Evolutionary conservation across 345 rosid genomes (phyloP), one percentile per base, ranked within the genome.

Genomic region (Citrus medica): DNA sequence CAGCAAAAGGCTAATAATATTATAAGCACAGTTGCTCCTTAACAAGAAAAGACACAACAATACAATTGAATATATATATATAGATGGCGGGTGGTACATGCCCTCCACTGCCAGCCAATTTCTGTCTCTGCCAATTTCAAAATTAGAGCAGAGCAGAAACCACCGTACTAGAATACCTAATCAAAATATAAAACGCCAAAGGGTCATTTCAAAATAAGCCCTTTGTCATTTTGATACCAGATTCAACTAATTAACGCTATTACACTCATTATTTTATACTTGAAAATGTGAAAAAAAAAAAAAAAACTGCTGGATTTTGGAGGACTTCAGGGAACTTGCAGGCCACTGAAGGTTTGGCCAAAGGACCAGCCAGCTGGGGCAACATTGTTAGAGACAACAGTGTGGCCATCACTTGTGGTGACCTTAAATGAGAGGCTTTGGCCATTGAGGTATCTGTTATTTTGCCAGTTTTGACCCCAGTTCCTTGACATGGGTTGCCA

Each of bases 381-480:
- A 25, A 86, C 79, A 27, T 86, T 79, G 82, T 84, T 60, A 14
- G 87, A 87, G 78, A 84, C 83, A 0, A 83, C 66, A 2, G 81
- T 83, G 42, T 79, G 82, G 27, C 92, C 88, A 64, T 87, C 90
- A 28, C 89, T 84, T 12, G 85, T 85, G 30, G 84, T 84, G 4
- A 90, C 89, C 80, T 72, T 85, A 30, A 88, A 90, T 35, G 90
- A 88, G 42, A 88, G 83, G 78, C 85, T 85, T 73, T 90, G 92
- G 55, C 90, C 89, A 1, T 85, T 73, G 0, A 90, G 75, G 4
- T 83, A 80, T 53, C 38, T 42, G 79, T 90, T 88, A 84, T 84
- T 85, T 78, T 90, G 92, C 92, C 90, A 88, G 65, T 90, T 90
- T n/a, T 90, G 92, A 0, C 89, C 93, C 90, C 91, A 90, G 53